These are phyloP conservation scores for Colletotrichum phormii DNA, from an alignment of 2,329 filamentous ascomycete genomes.

Conservation along the genomic window DNA sequence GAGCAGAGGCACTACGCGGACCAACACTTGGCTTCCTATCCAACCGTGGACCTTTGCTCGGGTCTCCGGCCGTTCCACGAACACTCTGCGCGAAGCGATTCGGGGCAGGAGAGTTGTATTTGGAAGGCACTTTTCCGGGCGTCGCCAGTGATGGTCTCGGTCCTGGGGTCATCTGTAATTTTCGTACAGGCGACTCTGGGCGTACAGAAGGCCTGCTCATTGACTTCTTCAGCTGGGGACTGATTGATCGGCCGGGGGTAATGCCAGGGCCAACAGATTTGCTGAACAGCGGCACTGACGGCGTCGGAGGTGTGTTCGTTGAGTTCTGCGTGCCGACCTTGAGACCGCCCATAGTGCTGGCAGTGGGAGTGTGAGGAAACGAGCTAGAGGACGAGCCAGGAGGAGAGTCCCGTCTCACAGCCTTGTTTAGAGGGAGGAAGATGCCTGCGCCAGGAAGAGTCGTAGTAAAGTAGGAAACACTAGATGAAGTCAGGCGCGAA, in stretches of 20 bases:
- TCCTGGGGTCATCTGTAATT: conserved; percentile 71
- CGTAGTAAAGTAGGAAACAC: conserved; percentile 84
- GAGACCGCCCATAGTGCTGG: conserved; percentile 67
- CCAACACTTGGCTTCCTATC: conserved; percentile 64
- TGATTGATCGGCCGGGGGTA: conserved; percentile 76
- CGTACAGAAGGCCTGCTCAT: conserved; percentile 78
- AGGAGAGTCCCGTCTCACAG: conserved; percentile 73
- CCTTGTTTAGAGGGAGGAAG: conserved; percentile 89
- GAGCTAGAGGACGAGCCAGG: conserved; percentile 60
- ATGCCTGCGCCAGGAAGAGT: conserved; percentile 85
- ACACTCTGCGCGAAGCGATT: conserved; percentile 74
- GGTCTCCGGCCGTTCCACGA: conserved; percentile 70
- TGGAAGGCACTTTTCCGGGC: conserved; percentile 61
- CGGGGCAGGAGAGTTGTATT: conserved; percentile 73
- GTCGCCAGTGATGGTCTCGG: conserved; percentile 68
- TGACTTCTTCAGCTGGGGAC: conserved; percentile 77
- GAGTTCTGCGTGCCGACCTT: conserved; percentile 68
- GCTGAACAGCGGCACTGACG: conserved; percentile 82
- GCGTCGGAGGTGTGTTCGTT: conserved; percentile 72
- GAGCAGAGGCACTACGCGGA: conserved; percentile 69
- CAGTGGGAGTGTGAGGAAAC: conserved; percentile 75
- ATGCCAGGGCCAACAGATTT: conserved; percentile 84
- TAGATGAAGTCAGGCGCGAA: conserved; percentile 45
- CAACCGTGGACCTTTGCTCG: conserved; percentile 64
- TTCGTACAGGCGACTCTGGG: conserved; percentile 86